Evolutionary conservation across 768 basidiomycete species (phyloP), one percentile per base, ranked within the genome.

Genomic region (Lepiota subincarnata): DNA sequence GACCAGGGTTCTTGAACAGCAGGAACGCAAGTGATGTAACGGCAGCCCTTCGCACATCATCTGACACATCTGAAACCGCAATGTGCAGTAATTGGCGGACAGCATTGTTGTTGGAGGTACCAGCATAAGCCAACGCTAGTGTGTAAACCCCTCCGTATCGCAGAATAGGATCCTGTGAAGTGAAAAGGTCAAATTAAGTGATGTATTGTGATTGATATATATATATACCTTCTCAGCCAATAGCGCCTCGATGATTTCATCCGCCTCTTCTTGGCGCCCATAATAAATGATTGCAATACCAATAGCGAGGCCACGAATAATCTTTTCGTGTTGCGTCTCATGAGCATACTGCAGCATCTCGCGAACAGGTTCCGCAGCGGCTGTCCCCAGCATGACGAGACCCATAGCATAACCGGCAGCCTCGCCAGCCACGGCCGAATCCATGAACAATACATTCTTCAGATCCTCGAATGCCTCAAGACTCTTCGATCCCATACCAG

Each of bases 301-400:
- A 60, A 99, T 80, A 6, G 95, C 91, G 50, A 99, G 78, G 59
- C 94, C 94, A 41, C 97, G 87, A 51, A 98, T 98, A 64, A 98
- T 98, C 75, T 98, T 99, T 75, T 99, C 97, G 66, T 98, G 97
- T 64, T 97, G 93, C 1, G 97, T 99, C 66, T 99, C 97, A 51
- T 89, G 83, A 24, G 97, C 94, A 64, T 99, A 99, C 48, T 87
- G 82, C 53, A 98, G 74, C 96, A 98, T 98, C 72, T 99, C 97
- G 24, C 90, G 86, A 34, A 93, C 83, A 50, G 84, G 83, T 35
- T 82, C 85, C 24, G 78, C 74, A 39, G 84, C 85, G 13, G 84
- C 94, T 2, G 92, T 94, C n/a, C 94, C 97, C 5, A 99, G 80
- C 95, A 98, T 98, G 64, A 98, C 83, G 49, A 99, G 76, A 28